Percentiles rank a stretch among this genome's conserved stretches.
These are phyloP conservation scores for Hericium erinaceus DNA, from an alignment of 768 basidiomycete species.

Conservation along the genomic window DNA sequence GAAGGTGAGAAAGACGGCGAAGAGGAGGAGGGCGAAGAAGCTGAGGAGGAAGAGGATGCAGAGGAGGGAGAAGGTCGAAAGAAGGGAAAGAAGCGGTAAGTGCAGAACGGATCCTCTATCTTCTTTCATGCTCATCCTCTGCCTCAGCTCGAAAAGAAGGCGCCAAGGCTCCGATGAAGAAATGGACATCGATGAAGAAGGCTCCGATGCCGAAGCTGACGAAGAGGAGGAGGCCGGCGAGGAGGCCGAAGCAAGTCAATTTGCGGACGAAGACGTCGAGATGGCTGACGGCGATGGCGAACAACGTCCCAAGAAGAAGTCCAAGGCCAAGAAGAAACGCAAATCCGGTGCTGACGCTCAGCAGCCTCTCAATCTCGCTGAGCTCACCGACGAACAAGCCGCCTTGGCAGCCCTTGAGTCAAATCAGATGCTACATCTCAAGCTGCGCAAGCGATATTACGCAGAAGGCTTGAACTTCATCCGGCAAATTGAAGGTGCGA, in stretches of 20 bases:
- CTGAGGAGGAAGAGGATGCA: slow-evolving; percentile 22
- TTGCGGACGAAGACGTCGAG: slow-evolving; percentile 12
- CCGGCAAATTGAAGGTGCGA: slow-evolving; percentile 51
- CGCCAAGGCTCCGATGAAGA: slow-evolving; percentile 27
- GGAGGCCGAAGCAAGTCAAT: slow-evolving; percentile 13
- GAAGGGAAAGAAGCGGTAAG: slow-evolving; percentile 6
- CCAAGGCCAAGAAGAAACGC: slow-evolving; percentile 38
- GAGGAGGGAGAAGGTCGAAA: slow-evolving; percentile 11
- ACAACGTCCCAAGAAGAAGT: slow-evolving; percentile 4
- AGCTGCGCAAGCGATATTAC: slow-evolving; percentile 79
- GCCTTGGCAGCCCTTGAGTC: slow-evolving; percentile 61
- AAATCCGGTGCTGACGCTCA: slow-evolving; percentile 37
- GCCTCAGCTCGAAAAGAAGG: not conserved
- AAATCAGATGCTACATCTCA: slow-evolving; percentile 54
- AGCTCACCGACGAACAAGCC: slow-evolving; percentile 61
- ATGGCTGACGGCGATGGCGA: slow-evolving; percentile 1
- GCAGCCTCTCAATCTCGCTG: slow-evolving; percentile 45
- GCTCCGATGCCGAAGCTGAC: slow-evolving; percentile 28
- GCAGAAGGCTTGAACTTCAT: slow-evolving; percentile 83
- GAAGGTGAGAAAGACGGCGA: slow-evolving; percentile 18
- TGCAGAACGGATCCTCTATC: not conserved
- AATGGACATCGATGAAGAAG: slow-evolving; percentile 49
- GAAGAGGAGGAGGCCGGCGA: slow-evolving; percentile 23
- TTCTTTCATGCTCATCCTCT: not conserved
- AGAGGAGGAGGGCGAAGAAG: slow-evolving; percentile 22